phyloP scores from a whole-genome alignment of 306 rosid species.

The Spatholobus suberectus region DNA sequence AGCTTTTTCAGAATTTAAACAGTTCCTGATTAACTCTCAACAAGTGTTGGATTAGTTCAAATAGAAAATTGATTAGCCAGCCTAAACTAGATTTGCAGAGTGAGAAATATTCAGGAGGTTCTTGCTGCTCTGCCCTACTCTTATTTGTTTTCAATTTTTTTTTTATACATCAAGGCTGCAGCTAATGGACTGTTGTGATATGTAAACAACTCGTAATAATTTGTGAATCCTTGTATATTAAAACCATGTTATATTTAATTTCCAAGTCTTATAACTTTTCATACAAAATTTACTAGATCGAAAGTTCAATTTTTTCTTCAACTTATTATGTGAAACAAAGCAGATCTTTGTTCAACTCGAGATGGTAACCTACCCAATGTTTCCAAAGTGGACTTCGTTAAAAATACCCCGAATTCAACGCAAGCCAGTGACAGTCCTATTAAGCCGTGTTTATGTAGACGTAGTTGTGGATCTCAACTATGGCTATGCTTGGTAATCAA shows the following conservation, averaged over 20 bases:
- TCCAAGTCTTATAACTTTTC: neutral
- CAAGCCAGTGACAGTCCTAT: neutral
- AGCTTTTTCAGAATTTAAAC: conserved; percentile 69
- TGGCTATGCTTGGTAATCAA: neutral
- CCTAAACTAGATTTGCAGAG: conserved; percentile 29
- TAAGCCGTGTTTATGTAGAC: neutral
- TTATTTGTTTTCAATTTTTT: conserved; percentile 22
- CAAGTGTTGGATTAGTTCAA: conserved; percentile 12
- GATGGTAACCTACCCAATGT: neutral
- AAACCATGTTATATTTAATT: neutral
- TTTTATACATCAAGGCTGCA: conserved; percentile 17
- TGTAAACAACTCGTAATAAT: neutral
- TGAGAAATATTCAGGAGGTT: conserved; percentile 22
- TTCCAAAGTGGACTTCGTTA: neutral
- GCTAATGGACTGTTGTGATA: conserved; percentile 6
- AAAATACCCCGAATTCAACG: neutral
- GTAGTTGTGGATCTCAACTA: neutral
- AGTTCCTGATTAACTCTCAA: conserved; percentile 35
- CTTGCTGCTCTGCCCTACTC: neutral
- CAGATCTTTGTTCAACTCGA: neutral
- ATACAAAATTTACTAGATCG: neutral
- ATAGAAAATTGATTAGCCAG: conserved; percentile 23
- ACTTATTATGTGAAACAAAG: neutral
- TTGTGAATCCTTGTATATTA: conserved; percentile 10
- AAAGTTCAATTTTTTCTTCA: neutral